Conservation (phyloP, 1,139 yeast species). For the Candida gigantensis region DNA sequence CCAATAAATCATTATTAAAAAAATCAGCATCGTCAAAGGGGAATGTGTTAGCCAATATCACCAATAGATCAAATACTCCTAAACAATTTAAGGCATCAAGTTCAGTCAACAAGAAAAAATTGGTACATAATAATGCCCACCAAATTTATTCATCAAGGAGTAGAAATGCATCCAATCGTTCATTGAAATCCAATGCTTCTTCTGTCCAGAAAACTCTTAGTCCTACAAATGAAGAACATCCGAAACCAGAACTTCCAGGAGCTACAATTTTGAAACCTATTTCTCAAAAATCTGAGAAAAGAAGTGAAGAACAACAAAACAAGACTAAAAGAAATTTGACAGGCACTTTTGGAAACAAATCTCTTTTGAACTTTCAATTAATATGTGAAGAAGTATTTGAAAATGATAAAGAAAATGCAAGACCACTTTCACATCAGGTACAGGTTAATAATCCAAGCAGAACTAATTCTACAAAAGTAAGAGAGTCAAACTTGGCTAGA, state of each 20-base stretch:
- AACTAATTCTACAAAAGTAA: conserved; percentile 5
- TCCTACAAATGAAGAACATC: not conserved
- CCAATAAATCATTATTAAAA: conserved; percentile 19
- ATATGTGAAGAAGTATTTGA: conserved; percentile 36
- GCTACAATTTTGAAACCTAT: not conserved
- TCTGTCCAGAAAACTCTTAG: conserved; percentile 2
- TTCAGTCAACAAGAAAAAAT: conserved; percentile 40
- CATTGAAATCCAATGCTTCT: conserved; percentile 9
- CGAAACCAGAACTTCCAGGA: conserved; percentile 1
- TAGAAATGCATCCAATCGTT: conserved; percentile 7
- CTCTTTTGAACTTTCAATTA: conserved; percentile 32
- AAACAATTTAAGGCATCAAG: conserved; percentile 40
- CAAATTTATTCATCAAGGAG: conserved; percentile 19
- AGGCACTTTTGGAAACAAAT: conserved; percentile 22
- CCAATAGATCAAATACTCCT: conserved; percentile 27
- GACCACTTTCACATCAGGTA: too few species aligned
- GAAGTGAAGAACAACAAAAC: conserved; percentile 7
- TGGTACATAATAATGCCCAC: conserved; percentile 27
- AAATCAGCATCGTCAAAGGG: conserved; percentile 12
- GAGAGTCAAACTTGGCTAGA: conserved; percentile 18
- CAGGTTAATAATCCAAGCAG: too few species aligned
- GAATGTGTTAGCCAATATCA: conserved; percentile 29
- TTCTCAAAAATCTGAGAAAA: not conserved
- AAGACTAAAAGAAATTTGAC: conserved; percentile 14
- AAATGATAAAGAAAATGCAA: conserved; percentile 9